Conservation (phyloP, 208 protist species). For the Porcisia hertigi region DNA sequence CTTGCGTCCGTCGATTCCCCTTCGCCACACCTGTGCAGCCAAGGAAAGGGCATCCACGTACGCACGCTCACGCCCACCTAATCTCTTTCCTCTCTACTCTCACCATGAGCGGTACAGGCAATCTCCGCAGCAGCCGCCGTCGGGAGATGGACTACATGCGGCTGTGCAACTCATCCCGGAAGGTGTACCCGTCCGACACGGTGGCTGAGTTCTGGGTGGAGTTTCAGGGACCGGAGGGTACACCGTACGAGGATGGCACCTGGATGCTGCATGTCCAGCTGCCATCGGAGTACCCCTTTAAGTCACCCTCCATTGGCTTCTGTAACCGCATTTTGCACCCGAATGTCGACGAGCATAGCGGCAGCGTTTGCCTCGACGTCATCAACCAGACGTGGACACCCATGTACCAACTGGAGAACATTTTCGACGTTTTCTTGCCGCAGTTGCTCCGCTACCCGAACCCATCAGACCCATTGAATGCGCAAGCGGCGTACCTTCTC, state of each 20-base stretch:
- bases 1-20: no score
- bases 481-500: constrained; percentile 93
- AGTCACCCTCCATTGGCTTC: constrained; percentile 98
- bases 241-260: constrained; percentile 95
- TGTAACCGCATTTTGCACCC: constrained; percentile 98
- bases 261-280: constrained; percentile 97
- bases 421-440: constrained; percentile 97
- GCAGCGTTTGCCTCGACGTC: constrained; percentile 98
- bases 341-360: constrained; percentile 98
- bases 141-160: constrained; percentile 97
- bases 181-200: constrained; percentile 92
- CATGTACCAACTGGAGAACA: constrained; percentile 95
- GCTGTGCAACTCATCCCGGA: constrained; percentile 95
- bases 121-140: constrained; percentile 56
- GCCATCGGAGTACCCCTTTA: constrained; percentile 97
- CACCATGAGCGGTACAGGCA: constrained; percentile 19
- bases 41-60: background rate
- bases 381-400: constrained; percentile 99
- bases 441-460: constrained; percentile 98
- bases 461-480: constrained; percentile 97
- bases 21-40: background rate
- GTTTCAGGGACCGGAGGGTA: constrained; percentile 96
- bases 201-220: constrained; percentile 96
- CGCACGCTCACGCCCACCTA: no score
- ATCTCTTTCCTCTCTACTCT: background rate